Conservation (phyloP, 176 grass and related monocot species). For the Panicum miliaceum region DNA sequence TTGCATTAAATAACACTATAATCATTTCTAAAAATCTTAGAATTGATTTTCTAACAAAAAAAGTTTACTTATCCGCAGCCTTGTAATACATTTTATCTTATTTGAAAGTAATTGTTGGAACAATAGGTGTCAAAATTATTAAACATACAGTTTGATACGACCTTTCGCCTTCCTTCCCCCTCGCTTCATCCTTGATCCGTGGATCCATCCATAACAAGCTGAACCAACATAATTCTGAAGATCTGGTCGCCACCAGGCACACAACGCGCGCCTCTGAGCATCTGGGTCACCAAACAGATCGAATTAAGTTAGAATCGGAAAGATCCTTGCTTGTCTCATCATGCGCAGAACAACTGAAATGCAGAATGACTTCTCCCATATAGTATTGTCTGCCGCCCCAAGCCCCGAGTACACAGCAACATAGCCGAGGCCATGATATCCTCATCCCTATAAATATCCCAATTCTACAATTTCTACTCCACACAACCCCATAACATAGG, state of each 20-base stretch:
- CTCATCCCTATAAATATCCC: conserved; percentile 36
- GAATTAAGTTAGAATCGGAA: conserved; percentile 20
- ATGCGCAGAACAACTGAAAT: neutral
- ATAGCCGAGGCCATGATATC: neutral
- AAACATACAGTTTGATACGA: too few species aligned
- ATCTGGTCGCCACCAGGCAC: neutral
- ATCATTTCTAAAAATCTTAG: too few species aligned
- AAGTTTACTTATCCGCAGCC: too few species aligned
- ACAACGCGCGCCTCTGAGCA: neutral
- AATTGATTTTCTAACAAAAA: too few species aligned
- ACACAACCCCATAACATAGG: conserved; percentile 22
- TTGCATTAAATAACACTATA: too few species aligned
- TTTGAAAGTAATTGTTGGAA: too few species aligned
- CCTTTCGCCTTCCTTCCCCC: neutral
- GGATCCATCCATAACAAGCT: conserved; percentile 5
- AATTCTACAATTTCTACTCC: conserved; percentile 54
- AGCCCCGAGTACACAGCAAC: neutral
- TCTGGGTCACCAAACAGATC: neutral
- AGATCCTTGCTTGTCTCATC: neutral
- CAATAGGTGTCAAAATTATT: too few species aligned
- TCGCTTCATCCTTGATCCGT: neutral
- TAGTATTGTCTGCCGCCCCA: neutral
- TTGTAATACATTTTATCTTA: too few species aligned
- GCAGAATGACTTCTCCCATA: neutral
- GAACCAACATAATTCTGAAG: neutral